Evolutionary conservation across 495 filamentous ascomycete genomes (phyloP), one percentile per base, ranked within the genome.

Genomic region (Podospora tetraspora): DNA sequence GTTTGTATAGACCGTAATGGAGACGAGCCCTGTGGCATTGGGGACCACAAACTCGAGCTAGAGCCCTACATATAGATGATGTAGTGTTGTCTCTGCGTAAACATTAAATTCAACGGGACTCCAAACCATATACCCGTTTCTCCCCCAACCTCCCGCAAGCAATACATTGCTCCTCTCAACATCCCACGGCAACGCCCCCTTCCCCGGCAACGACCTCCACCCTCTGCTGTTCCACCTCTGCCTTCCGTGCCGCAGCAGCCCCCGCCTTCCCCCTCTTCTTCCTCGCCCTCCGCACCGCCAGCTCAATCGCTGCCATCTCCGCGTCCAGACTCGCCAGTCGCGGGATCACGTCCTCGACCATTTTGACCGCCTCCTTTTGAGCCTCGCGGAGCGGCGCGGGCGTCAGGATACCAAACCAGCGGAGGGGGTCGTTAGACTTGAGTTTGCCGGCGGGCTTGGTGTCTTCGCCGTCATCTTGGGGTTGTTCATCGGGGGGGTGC

Each of bases 371-470:
- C 57, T 78, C 75, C 13, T 63, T 77, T 75, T 91, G 90, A 0
- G 90, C 88, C 24, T 74, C 79, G 62, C 88, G 85, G 56, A 93
- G 81, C 8, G 87, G 77, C 27, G 77, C 77, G 0, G 90, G 87
- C 10, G 87, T 83, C 0, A 92, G 77, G 43, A 92, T 83, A 6
- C 90, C 90, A 74, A 90, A 92, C 89, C 89, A 91, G 37, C 82
- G 77, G 58, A 92, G 80, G 6, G 90, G 89, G 72, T 92, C 85
- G 16, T 74, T 74, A 11, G 57, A 24, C 22, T 61, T 65, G 22
- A 29, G 16, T 13, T 61, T 57, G 29, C 56, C 59, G 10, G 25
- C 10, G 3, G 57, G 3, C 72, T 57, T 64, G n/a, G 62, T 52
- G 25, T 57, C 23, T 16, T 66, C 43, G 3, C 52, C 61, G 13